Conservation (phyloP, 805 yeast genomes). For the Ogataea angusta region DNA sequence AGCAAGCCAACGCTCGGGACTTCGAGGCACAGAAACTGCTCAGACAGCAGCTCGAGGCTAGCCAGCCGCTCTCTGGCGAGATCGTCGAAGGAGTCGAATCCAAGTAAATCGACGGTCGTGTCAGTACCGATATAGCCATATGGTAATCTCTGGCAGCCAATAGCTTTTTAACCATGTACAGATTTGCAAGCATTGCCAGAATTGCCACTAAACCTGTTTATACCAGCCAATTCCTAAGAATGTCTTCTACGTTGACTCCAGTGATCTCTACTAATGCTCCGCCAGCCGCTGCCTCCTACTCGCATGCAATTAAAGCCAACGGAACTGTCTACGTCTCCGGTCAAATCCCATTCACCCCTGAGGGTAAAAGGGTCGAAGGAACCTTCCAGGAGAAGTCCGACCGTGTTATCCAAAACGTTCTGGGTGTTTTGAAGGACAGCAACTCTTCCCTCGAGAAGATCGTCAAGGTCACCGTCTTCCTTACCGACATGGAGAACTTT, state of each 20-base stretch:
- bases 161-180: conserved; percentile 5
- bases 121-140: conserved; percentile 2
- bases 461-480: conserved; percentile 85
- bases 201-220: conserved; percentile 8
- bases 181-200: conserved; percentile 4
- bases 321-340: conserved; percentile 92
- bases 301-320: conserved; percentile 92
- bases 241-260: conserved; percentile 38
- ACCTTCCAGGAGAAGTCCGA: conserved; percentile 74
- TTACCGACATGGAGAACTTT: conserved; percentile 87
- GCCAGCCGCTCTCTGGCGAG: conserved; percentile 64
- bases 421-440: conserved; percentile 75
- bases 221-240: conserved; percentile 24
- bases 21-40: conserved; percentile 63
- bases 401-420: conserved; percentile 65
- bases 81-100: conserved; percentile 41
- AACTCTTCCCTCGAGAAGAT: conserved; percentile 80
- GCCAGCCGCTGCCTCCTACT: conserved; percentile 94
- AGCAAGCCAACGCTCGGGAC: conserved; percentile 58
- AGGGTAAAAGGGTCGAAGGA: conserved; percentile 75
- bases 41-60: conserved; percentile 49
- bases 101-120: conserved; percentile 6
- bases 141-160: neutral
- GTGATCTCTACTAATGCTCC: conserved; percentile 78
- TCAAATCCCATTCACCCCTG: conserved; percentile 87